Evolutionary conservation across 2,329 filamentous ascomycete species (phyloP).

Genomic region (Onygenales sp.): DNA sequence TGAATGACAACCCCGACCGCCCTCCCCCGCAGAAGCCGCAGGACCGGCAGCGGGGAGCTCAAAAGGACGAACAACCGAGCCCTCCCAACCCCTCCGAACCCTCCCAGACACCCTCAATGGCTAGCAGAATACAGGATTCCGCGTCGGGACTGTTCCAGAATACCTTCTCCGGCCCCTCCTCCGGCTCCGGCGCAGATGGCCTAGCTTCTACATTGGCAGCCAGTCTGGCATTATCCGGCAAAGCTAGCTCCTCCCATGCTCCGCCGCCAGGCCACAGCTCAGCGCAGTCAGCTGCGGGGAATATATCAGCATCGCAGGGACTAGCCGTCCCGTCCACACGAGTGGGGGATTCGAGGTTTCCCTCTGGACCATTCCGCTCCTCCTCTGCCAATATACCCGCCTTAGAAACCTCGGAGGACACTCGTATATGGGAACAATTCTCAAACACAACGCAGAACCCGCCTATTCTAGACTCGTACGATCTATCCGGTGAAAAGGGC

Average conservation of each 20-base stretch:
- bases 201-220: conserved; percentile 6
- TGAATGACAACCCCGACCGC: not conserved
- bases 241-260: not conserved
- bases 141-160: conserved; percentile 11
- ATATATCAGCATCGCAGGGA: not conserved
- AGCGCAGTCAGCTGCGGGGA: not conserved
- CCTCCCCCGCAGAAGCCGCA: not conserved
- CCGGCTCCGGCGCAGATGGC: not conserved
- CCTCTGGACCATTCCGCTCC: conserved; percentile 17
- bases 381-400: not conserved
- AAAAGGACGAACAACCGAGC: not conserved
- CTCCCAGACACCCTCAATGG: conserved; percentile 2
- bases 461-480: not conserved
- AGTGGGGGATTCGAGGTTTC: not conserved
- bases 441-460: conserved; percentile 6
- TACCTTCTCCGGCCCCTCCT: conserved; percentile 5
- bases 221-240: conserved; percentile 1
- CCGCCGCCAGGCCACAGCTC: not conserved
- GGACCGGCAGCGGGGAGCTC: not conserved
- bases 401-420: conserved; percentile 8
- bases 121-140: conserved; percentile 11
- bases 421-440: conserved; percentile 17
- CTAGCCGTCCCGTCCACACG: conserved; percentile 4
- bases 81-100: not conserved
- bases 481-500: conserved; percentile 5